phyloP scores from a whole-genome alignment of 768 basidiomycete species.

The Clavulina sp. region DNA sequence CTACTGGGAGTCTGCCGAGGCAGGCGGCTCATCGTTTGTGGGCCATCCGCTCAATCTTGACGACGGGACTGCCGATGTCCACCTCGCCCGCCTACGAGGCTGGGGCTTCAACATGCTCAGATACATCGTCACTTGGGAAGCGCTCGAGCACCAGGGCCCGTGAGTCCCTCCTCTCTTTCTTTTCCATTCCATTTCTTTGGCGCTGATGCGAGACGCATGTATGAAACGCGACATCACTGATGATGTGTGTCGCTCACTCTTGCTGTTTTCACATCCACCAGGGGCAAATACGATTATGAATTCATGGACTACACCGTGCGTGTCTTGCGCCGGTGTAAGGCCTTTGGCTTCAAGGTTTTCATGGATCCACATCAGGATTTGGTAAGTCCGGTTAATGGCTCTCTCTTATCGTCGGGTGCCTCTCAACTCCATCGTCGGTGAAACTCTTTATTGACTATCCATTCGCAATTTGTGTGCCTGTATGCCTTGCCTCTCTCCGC shows the following conservation, averaged over 20 bases:
- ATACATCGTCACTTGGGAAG: slow-evolving; percentile 84
- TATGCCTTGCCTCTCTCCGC: neutral
- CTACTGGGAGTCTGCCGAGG: slow-evolving; percentile 71
- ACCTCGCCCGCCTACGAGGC: slow-evolving; percentile 63
- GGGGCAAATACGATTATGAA: slow-evolving; percentile 75
- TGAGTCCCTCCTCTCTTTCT: slow-evolving; percentile 30
- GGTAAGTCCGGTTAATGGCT: slow-evolving; percentile 30
- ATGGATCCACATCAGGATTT: slow-evolving; percentile 95
- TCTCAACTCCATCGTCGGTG: neutral
- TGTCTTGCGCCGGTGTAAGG: slow-evolving; percentile 79
- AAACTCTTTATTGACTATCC: no score
- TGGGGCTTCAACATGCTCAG: slow-evolving; percentile 90
- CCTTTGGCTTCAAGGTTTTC: slow-evolving; percentile 78
- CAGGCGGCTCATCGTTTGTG: slow-evolving; percentile 44
- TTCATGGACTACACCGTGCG: slow-evolving; percentile 85
- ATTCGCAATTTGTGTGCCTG: no score
- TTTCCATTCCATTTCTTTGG: neutral
- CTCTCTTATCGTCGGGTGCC: neutral
- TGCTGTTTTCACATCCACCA: slow-evolving; percentile 18
- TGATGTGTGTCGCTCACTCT: neutral
- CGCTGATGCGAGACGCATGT: neutral
- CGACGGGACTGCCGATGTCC: slow-evolving; percentile 69
- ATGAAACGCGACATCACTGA: no score
- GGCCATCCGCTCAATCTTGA: slow-evolving; percentile 70
- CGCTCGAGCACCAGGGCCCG: slow-evolving; percentile 88